phyloP scores from a whole-genome alignment of 345 rosid genomes.

The Corchorus capsularis region DNA sequence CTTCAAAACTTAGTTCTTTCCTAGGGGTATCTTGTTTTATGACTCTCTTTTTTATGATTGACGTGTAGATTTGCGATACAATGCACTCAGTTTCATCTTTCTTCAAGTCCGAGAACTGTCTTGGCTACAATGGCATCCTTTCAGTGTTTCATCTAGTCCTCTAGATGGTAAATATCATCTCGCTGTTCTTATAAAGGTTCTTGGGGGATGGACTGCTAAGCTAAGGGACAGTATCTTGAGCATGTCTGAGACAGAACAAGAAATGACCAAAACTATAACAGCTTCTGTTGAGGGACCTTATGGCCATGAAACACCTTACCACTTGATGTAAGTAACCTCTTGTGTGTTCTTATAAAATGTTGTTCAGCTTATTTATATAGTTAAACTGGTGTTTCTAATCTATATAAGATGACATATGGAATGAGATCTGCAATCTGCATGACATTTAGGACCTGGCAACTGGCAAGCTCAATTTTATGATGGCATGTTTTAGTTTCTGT shows the following conservation, averaged over 20 bases:
- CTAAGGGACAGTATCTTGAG: slow-evolving; percentile 50
- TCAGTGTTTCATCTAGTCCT: slow-evolving; percentile 94
- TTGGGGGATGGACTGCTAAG: slow-evolving; percentile 78
- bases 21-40: neutral
- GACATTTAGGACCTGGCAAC: neutral
- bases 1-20: slow-evolving; percentile 1
- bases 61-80: slow-evolving; percentile 62
- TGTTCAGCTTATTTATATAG: neutral
- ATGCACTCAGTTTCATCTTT: slow-evolving; percentile 85
- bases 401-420: neutral
- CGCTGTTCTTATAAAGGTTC: slow-evolving; percentile 76
- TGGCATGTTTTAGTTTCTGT: neutral
- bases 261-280: slow-evolving; percentile 43
- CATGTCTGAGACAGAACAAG: slow-evolving; percentile 36
- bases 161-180: slow-evolving; percentile 67
- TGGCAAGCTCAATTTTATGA: neutral
- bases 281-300: slow-evolving; percentile 92
- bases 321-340: slow-evolving; percentile 54
- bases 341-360: neutral
- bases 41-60: neutral
- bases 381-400: neutral
- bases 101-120: slow-evolving; percentile 82
- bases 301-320: slow-evolving; percentile 79
- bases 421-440: neutral
- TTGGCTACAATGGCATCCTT: slow-evolving; percentile 98